phyloP scores from a whole-genome alignment of 2,329 filamentous ascomycete species.

The Myriosclerotinia curreyana region DNA sequence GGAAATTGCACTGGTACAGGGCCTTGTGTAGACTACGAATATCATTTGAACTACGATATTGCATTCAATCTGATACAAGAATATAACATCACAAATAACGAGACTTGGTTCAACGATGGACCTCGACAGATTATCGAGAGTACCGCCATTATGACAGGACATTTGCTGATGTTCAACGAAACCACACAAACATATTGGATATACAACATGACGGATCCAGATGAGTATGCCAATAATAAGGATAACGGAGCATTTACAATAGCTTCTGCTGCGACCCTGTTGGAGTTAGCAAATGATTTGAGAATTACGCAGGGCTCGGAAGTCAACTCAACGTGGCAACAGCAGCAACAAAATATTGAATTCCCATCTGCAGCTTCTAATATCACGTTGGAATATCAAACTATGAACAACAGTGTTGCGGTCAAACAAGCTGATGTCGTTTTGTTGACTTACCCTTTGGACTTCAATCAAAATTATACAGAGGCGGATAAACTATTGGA shows the following conservation, averaged over 20 bases:
- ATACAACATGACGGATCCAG: slow-evolving; percentile 69
- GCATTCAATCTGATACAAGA: slow-evolving; percentile 46
- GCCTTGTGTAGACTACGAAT: slow-evolving; percentile 68
- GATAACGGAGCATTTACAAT: slow-evolving; percentile 68
- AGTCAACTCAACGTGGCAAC: slow-evolving; percentile 56
- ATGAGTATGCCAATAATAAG: slow-evolving; percentile 40
- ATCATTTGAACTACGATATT: slow-evolving; percentile 69
- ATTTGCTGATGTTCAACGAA: slow-evolving; percentile 59
- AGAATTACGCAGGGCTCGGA: slow-evolving; percentile 28
- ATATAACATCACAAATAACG: slow-evolving; percentile 39
- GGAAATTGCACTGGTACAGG: slow-evolving; percentile 65
- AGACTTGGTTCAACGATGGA: slow-evolving; percentile 40
- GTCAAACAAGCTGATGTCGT: slow-evolving; percentile 73
- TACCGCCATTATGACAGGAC: slow-evolving; percentile 58
- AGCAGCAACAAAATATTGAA: slow-evolving; percentile 56
- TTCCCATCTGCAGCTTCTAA: slow-evolving; percentile 52
- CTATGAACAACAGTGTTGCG: slow-evolving; percentile 62
- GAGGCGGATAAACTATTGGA: slow-evolving; percentile 48
- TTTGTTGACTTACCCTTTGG: slow-evolving; percentile 61
- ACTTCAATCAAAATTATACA: slow-evolving; percentile 55
- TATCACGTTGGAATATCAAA: slow-evolving; percentile 62
- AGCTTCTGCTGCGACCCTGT: slow-evolving; percentile 40
- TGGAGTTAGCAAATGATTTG: slow-evolving; percentile 48
- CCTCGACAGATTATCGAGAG: slow-evolving; percentile 64
- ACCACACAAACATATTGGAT: slow-evolving; percentile 48